A percentile compares a stretch with the other conserved stretches of the same genome.
Conservation (phyloP, 2,329 filamentous ascomycete genomes). For the Alternaria sp. region DNA sequence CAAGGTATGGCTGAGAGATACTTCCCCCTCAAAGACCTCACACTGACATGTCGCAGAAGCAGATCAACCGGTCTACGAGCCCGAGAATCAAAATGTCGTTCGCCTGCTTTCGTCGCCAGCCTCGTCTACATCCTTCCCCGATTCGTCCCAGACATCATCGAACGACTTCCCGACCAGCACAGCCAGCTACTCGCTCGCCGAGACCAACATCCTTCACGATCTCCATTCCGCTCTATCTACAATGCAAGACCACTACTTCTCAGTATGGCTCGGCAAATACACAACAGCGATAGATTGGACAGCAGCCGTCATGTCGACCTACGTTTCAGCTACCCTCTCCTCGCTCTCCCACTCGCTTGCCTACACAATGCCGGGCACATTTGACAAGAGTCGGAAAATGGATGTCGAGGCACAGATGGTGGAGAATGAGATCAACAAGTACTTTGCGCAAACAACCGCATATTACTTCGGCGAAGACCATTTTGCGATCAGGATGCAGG, state of each 20-base stretch:
- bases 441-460: constrained; percentile 76
- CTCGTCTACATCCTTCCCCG: not conserved
- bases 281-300: constrained; percentile 93
- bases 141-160: not conserved
- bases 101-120: not conserved
- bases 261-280: constrained; percentile 80
- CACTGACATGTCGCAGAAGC: constrained; percentile 14
- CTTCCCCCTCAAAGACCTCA: not conserved
- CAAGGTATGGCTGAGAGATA: constrained; percentile 10
- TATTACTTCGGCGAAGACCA: constrained; percentile 90
- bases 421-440: constrained; percentile 81
- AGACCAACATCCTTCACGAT: constrained; percentile 37
- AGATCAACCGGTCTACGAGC: constrained; percentile 15
- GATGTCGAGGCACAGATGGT: constrained; percentile 56
- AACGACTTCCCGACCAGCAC: not conserved
- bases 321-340: constrained; percentile 74
- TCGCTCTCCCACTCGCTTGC: constrained; percentile 70
- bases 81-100: constrained; percentile 20
- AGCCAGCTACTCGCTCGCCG: not conserved
- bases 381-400: constrained; percentile 34
- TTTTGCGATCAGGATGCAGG: constrained; percentile 75
- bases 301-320: constrained; percentile 80
- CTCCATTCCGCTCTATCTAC: constrained; percentile 67
- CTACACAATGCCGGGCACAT: constrained; percentile 49
- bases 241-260: constrained; percentile 81